Evolutionary conservation across 2,329 filamentous ascomycete species (phyloP).

Genomic region (Ascochyta pisi): DNA sequence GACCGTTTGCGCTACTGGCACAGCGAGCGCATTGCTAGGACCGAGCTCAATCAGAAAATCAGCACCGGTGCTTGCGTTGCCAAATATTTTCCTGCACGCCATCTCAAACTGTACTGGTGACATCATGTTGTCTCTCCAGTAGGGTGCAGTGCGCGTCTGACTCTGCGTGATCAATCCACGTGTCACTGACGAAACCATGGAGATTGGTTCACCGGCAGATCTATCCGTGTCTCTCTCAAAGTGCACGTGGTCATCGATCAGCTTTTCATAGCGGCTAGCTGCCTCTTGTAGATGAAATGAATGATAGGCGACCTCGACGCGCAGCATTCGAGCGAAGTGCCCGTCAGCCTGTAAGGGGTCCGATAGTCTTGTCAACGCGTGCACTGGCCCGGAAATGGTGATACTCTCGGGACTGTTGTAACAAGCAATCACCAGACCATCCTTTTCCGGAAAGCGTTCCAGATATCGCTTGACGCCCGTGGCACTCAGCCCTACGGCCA

Average conservation of each 20-base stretch:
- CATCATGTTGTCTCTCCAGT: neutral
- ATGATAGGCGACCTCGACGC: conserved; percentile 37
- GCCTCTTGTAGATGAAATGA: conserved; percentile 32
- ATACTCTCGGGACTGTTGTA: conserved; percentile 52
- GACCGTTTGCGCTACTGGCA: conserved; percentile 15
- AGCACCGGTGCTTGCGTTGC: neutral
- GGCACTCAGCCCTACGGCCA: too few species aligned
- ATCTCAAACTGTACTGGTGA: conserved; percentile 12
- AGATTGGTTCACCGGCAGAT: too few species aligned
- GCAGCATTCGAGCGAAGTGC: conserved; percentile 50
- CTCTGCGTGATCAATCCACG: too few species aligned
- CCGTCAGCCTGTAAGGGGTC: conserved; percentile 44
- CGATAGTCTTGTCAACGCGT: conserved; percentile 45
- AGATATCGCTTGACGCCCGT: too few species aligned
- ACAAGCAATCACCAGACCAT: conserved; percentile 26
- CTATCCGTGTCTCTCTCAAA: too few species aligned
- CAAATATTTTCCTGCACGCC: too few species aligned
- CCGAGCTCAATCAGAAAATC: conserved; percentile 11
- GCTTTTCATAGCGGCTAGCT: neutral
- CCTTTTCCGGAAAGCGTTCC: too few species aligned
- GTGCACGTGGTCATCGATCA: too few species aligned
- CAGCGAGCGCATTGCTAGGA: conserved; percentile 14
- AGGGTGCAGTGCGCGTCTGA: too few species aligned
- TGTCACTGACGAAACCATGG: too few species aligned
- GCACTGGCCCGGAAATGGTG: conserved; percentile 55